Base-by-base conservation (phyloP, 148 eudicot genomes). In the Pouteria glomerata region DNA sequence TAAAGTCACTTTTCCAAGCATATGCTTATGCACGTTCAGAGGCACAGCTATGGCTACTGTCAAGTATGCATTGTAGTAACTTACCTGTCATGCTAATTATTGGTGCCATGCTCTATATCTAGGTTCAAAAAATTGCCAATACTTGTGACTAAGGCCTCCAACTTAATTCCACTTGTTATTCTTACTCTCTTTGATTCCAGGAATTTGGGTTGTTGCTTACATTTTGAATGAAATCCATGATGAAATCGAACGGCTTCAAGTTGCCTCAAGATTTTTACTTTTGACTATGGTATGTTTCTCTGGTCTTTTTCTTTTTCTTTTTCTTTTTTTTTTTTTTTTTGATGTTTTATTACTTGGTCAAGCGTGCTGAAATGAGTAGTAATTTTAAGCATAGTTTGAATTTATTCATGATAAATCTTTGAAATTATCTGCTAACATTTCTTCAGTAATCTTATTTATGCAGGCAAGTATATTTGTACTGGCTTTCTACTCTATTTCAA, bases 401-500 rank as follows among this genome's bases (percentile, higher is more conserved):
- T 8, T 58, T 26, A 41, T 27, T 66, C 19, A 44, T 53, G 52
- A 66, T 77, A 66, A 52, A 45, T 62, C 53, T 41, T 39, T 48
- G 26, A n/a, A 59, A n/a, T 12, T 41, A 62, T 61, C 34, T 73
- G 35, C 63, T 74, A 23, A 77, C 51, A 33, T 71, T 57, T 73
- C 59, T 63, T 64, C 55, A 47, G 72, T 19, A 37, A 70, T 74
- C 23, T 48, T 82, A 60, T 80, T 73, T 76, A 34, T 58, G 24
- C 87, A 91, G 97, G 79, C 92, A 55, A 85, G 95, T 79, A 52
- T 86, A 72, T 84, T 90, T 77, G 75, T 88, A 16, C 78, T 88
- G 77, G 93, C 88, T 61, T 92, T 92, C 88, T 90, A 90, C 86
- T 86, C 98, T 61, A 74, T 85, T 52, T 92, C 97, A 60, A 86